phyloP scores from a whole-genome alignment of 1,139 yeast species.

The Scheffersomyces segobiensis region DNA sequence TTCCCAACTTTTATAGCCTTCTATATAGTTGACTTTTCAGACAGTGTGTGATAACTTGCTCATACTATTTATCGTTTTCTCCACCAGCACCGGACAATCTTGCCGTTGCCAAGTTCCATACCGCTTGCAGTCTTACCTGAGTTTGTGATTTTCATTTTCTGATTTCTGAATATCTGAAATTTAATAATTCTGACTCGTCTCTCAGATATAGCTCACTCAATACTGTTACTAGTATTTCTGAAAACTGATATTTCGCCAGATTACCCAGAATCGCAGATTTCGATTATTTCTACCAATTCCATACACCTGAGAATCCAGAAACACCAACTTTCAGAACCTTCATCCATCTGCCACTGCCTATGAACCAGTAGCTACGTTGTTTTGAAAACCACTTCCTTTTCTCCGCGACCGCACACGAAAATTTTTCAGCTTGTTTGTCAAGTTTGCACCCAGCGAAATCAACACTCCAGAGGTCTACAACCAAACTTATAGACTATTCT shows the following conservation, averaged over 20 bases:
- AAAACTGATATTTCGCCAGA: not conserved
- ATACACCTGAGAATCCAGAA: not conserved
- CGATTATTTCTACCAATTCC: not conserved
- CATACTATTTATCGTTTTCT: not conserved
- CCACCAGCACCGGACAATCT: not conserved
- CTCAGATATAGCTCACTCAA: not conserved
- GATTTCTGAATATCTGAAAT: not conserved
- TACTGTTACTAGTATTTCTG: not conserved
- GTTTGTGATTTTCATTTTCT: not conserved
- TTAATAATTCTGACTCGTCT: not conserved
- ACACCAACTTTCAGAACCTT: not conserved
- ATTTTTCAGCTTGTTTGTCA: not conserved
- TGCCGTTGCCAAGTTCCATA: not conserved
- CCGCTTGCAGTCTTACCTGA: not conserved
- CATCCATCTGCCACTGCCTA: not conserved
- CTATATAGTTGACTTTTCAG: not conserved
- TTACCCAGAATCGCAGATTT: not conserved
- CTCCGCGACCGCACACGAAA: not conserved
- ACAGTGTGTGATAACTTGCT: not conserved
- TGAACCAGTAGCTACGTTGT: not conserved
- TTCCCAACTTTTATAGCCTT: not conserved
- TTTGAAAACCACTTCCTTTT: not conserved
- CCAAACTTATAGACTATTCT: not conserved
- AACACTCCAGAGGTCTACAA: not conserved
- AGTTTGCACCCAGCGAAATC: not conserved